Percentiles rank a stretch among this genome's conserved stretches.
Evolutionary conservation across 306 rosid species (phyloP).

Genomic region (Vigna reflexopilosa): DNA sequence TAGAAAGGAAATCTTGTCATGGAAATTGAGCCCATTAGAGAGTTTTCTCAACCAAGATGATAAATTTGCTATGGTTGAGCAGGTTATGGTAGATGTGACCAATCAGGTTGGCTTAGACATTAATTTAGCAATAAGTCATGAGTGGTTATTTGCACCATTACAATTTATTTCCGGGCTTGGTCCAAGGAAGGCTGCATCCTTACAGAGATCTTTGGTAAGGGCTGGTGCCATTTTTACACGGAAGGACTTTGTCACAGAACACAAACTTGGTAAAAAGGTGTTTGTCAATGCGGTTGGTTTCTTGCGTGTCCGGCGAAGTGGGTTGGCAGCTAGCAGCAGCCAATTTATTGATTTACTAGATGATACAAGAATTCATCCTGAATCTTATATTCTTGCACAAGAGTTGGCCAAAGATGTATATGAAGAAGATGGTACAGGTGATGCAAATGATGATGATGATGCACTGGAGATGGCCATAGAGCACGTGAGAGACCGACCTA

Average conservation of each 20-base stretch:
- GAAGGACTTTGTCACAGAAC: slow-evolving; percentile 83
- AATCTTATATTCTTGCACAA: slow-evolving; percentile 87
- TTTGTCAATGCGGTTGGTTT: slow-evolving; percentile 96
- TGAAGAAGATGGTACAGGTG: slow-evolving; percentile 75
- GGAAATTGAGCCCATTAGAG: slow-evolving; percentile 86
- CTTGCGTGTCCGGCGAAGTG: slow-evolving; percentile 93
- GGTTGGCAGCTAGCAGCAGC: slow-evolving; percentile 90
- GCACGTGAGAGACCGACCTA: slow-evolving; percentile 91
- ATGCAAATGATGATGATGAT: slow-evolving; percentile 89
- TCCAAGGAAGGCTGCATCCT: slow-evolving; percentile 95
- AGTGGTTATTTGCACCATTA: slow-evolving; percentile 92
- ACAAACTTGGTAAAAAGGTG: slow-evolving; percentile 88
- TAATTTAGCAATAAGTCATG: slow-evolving; percentile 88
- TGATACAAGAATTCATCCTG: slow-evolving; percentile 99
- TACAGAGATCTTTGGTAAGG: slow-evolving; percentile 90
- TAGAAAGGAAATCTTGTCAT: slow-evolving; percentile 84
- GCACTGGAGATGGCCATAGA: slow-evolving; percentile 97
- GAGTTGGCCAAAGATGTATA: slow-evolving; percentile 96
- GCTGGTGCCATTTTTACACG: slow-evolving; percentile 90
- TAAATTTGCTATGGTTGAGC: slow-evolving; percentile 86
- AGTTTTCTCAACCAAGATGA: slow-evolving; percentile 89
- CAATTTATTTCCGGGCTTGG: slow-evolving; percentile 98
- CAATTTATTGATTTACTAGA: slow-evolving; percentile 94
- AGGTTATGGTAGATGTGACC: slow-evolving; percentile 92
- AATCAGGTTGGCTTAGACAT: slow-evolving; percentile 95